Conservation (phyloP, 495 filamentous ascomycete genomes). For the Astrothelium subdiscretum region DNA sequence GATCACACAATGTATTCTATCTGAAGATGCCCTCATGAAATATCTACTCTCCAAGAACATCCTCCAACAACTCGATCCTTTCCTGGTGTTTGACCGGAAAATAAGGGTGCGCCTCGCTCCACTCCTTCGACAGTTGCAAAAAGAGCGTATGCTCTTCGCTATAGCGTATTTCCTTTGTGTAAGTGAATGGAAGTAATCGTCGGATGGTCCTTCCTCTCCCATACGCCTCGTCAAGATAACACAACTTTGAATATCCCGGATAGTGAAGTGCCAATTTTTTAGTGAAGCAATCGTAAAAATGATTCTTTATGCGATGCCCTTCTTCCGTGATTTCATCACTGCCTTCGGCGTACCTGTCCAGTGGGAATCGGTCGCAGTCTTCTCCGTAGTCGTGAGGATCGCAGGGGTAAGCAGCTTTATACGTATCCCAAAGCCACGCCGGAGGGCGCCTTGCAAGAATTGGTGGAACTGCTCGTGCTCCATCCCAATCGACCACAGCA, state of each 20-base stretch:
- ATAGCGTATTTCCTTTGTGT: too few species aligned
- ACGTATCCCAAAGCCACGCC: neutral
- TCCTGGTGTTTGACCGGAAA: neutral
- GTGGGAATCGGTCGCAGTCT: neutral
- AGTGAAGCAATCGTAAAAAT: neutral
- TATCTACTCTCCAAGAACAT: too few species aligned
- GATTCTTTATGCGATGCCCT: neutral
- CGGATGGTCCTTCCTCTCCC: neutral
- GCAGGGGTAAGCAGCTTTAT: too few species aligned
- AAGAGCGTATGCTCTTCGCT: neutral
- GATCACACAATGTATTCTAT: too few species aligned
- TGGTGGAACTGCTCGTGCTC: neutral
- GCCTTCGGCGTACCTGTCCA: neutral
- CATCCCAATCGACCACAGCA: neutral
- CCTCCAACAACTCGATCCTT: neutral
- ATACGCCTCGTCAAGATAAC: neutral
- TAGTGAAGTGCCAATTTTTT: neutral
- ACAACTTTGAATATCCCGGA: neutral
- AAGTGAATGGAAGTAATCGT: neutral
- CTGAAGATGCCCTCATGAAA: too few species aligned
- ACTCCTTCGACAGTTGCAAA: neutral
- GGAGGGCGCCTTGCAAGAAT: neutral
- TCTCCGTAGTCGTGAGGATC: neutral
- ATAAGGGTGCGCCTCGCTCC: neutral
- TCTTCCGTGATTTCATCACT: neutral